phyloP scores from a whole-genome alignment of 2,329 filamentous ascomycete species.

The Aotearoamyces nothofagi region DNA sequence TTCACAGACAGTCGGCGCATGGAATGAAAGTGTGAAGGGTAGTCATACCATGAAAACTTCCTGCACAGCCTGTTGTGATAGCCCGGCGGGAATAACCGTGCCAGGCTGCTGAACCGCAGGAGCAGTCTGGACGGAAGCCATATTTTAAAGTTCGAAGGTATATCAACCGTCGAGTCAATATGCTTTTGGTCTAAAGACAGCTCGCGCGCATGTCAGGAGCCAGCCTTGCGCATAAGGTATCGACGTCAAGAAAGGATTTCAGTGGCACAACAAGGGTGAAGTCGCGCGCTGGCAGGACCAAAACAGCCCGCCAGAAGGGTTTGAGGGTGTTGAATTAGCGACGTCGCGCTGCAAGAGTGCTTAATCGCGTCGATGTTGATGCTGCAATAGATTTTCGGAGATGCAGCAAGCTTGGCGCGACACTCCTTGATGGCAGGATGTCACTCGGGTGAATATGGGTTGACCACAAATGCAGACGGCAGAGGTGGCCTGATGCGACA shows the following conservation, averaged over 20 bases:
- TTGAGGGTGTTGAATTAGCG: constrained; percentile 5
- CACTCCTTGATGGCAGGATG: constrained; percentile 2
- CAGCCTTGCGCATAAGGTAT: constrained; percentile 20
- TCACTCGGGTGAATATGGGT: not conserved
- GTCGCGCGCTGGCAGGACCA: constrained; percentile 6
- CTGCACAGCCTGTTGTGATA: constrained; percentile 66
- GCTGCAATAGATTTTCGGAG: constrained; percentile 14
- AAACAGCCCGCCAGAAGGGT: constrained; percentile 5
- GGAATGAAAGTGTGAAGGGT: no score
- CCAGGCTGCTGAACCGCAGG: constrained; percentile 53
- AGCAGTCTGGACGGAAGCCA: constrained; percentile 69
- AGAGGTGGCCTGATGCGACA: constrained; percentile 1
- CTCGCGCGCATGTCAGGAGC: constrained; percentile 19
- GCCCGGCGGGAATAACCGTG: constrained; percentile 41
- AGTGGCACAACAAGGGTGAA: constrained; percentile 8
- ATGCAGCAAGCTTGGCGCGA: constrained; percentile 18
- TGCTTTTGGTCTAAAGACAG: constrained; percentile 8
- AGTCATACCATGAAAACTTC: constrained; percentile 51
- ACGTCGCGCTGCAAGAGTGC: constrained; percentile 11
- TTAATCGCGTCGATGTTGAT: constrained; percentile 17
- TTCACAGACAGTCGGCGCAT: constrained; percentile 3
- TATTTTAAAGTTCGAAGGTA: constrained; percentile 25
- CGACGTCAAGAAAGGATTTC: constrained; percentile 7
- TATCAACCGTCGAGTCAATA: constrained; percentile 5
- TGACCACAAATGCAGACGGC: not conserved